Conservation (phyloP, 345 rosid genomes). For the Murraya koenigii region DNA sequence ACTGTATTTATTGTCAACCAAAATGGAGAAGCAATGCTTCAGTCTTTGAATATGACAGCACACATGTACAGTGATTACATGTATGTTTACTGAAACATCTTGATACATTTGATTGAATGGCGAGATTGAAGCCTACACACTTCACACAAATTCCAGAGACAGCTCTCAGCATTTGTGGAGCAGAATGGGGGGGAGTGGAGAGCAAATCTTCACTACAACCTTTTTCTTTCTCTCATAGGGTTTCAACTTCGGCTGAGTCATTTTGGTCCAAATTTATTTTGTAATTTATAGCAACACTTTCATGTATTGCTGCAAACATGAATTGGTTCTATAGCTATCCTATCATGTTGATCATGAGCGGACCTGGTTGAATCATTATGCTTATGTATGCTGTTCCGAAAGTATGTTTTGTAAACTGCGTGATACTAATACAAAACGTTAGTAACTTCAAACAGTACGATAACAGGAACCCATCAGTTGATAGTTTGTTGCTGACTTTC, state of each 20-base stretch:
- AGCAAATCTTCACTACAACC: background rate
- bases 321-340: background rate
- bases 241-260: background rate
- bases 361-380: no score
- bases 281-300: background rate
- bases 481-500: background rate
- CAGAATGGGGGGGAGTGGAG: background rate
- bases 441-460: no score
- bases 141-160: background rate
- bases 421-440: no score
- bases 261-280: conserved; percentile 1
- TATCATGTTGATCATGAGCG: background rate
- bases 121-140: background rate
- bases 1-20: conserved; percentile 46
- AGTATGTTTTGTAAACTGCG: no score
- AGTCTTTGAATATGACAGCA: conserved; percentile 55
- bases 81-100: conserved; percentile 33
- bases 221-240: background rate
- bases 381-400: no score
- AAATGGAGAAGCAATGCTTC: conserved; percentile 66
- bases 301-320: background rate
- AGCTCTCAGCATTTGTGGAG: background rate
- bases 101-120: background rate
- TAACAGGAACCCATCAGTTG: no score
- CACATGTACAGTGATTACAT: conserved; percentile 52